Percentiles rank a stretch among this genome's conserved stretches.
Conservation (phyloP, 164 flowering plant species). For the Annona squamosa region DNA sequence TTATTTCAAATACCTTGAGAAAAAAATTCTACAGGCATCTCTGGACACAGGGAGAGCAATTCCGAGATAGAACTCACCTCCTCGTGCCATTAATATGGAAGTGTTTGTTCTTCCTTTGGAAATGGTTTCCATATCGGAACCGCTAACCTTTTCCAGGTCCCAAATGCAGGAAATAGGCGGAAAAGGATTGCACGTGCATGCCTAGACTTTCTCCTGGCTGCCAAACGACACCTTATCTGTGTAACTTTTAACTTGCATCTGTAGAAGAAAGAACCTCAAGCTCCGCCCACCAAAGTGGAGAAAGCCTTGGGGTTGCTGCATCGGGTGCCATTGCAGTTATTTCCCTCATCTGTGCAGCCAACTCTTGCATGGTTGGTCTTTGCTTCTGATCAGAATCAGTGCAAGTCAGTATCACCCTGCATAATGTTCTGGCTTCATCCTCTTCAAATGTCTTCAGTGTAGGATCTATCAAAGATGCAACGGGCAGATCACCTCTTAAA, state of each 20-base stretch:
- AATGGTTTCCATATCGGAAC: background rate
- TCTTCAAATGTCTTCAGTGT: conserved; percentile 34
- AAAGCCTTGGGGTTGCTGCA: conserved; percentile 51
- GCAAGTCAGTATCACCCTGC: conserved; percentile 40
- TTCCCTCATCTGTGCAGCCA: conserved; percentile 41
- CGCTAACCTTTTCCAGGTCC: background rate
- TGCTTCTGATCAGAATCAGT: conserved; percentile 38
- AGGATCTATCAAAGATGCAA: conserved; percentile 50
- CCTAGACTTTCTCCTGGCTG: background rate
- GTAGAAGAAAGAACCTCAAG: conserved; percentile 49
- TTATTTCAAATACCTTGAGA: too few species aligned
- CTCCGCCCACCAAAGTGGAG: conserved; percentile 89
- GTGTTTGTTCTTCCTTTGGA: background rate
- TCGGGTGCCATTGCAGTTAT: conserved; percentile 59
- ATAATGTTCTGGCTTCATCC: conserved; percentile 34
- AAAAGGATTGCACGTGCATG: background rate
- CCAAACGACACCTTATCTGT: background rate
- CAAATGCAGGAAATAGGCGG: background rate
- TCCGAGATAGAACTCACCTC: background rate
- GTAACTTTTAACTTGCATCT: conserved; percentile 26
- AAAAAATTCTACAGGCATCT: background rate
- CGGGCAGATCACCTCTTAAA: conserved; percentile 21
- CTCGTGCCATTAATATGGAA: too few species aligned
- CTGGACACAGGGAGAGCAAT: background rate
- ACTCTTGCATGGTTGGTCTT: conserved; percentile 54